A percentile compares a stretch with the other conserved stretches of the same genome.
These are phyloP conservation scores for Cladophialophora chaetospira DNA, from an alignment of 2,329 filamentous ascomycete genomes.

Conservation along the genomic window DNA sequence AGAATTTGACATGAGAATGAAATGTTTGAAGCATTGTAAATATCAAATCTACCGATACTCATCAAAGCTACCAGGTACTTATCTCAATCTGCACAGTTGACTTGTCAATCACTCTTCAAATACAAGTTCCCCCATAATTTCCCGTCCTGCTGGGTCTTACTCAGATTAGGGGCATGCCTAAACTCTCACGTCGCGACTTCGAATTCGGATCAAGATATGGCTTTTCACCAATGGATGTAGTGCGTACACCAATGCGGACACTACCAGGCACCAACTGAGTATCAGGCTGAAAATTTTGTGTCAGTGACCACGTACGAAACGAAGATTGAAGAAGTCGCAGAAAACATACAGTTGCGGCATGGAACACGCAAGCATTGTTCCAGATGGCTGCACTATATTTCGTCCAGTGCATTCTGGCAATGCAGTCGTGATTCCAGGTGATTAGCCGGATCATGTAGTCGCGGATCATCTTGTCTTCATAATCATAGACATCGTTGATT, in stretches of 20 bases:
- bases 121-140: too few species aligned
- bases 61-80: too few species aligned
- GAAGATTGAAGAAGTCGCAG: neutral
- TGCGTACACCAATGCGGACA: conserved; percentile 22
- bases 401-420: conserved; percentile 31
- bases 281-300: too few species aligned
- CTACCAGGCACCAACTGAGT: conserved; percentile 25
- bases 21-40: too few species aligned
- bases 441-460: conserved; percentile 40
- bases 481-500: conserved; percentile 49
- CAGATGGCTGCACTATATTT: conserved; percentile 29
- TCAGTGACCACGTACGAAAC: too few species aligned
- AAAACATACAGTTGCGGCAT: conserved; percentile 24
- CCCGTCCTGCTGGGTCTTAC: too few species aligned
- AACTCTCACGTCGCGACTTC: conserved; percentile 34
- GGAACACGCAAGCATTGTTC: conserved; percentile 28
- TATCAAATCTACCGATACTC: too few species aligned
- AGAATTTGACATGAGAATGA: too few species aligned
- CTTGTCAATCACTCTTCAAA: too few species aligned
- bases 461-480: conserved; percentile 43
- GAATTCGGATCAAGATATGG: conserved; percentile 28
- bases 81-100: too few species aligned
- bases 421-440: conserved; percentile 43
- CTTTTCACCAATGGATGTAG: conserved; percentile 25
- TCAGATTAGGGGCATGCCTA: conserved; percentile 23